Base-by-base conservation (phyloP, 2,329 filamentous ascomycete genomes). In the Aspergillus fijiensis region DNA sequence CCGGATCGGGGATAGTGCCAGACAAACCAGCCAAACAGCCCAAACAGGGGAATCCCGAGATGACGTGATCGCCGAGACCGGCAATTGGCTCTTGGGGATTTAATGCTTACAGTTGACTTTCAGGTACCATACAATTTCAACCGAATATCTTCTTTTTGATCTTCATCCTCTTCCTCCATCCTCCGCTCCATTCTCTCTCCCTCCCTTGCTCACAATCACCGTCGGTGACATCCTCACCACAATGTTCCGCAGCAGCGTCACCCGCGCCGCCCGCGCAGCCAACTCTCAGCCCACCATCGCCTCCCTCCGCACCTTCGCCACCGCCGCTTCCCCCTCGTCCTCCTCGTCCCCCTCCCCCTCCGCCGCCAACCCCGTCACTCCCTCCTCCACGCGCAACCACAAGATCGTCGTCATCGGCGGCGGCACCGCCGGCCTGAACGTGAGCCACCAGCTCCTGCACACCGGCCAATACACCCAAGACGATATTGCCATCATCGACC, bases 341-440 rank as follows among this genome's bases (percentile, higher is more conserved):
- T 77, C 74, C 21, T 71, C 57, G 56, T 69, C 75, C 45, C 66
- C 72, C 16, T 61, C 61, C 10, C 51, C 57, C 29, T 62, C 70
- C 33, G 69, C 72, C n/a, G 74, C 76, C 2, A 70, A 69, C 54
- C 61, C 72, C 14, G 73, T 78, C 7, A 77, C 74, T 23, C 71
- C 57, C 57, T 68, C 75, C 45, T 67, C 72, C 16, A 69, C 74
- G 31, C 75, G 74, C 55, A 80, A 77, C 64, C 88, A 90, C 79
- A 87, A 83, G 68, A 80, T 90, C 16, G 85, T 90, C 12, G 82
- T 91, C 2, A 79, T 91, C 29, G 88, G 88, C 53, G 87, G 84
- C 55, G 89, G 89, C 33, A 80, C 84, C 12, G 89, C 87, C 42
- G 89, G 89, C 52, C 74, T 90, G 16, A 76, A 84, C 1, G 83